Conservation (phyloP, 306 rosid species). For the Phaseolus lunatus region DNA sequence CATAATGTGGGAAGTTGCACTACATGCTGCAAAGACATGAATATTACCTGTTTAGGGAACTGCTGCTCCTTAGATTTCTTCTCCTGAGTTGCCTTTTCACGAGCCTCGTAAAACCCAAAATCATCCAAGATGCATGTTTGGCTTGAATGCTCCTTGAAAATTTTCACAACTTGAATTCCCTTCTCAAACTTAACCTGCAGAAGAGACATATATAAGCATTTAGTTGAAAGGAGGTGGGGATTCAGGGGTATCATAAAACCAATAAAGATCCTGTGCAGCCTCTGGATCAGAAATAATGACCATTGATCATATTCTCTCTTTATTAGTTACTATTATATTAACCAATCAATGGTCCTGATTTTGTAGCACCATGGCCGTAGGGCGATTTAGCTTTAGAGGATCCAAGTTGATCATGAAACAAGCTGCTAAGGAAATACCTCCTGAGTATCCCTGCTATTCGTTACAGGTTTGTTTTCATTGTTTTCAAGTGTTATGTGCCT, state of each 20-base stretch:
- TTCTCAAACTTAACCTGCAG: conserved; percentile 59
- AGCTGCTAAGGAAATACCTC: conserved; percentile 52
- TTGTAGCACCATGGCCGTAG: too few species aligned
- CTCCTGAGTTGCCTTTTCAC: conserved; percentile 48
- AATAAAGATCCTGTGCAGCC: too few species aligned
- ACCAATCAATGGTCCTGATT: too few species aligned
- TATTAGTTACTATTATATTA: too few species aligned
- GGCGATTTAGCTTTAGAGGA: too few species aligned
- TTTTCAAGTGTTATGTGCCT: conserved; percentile 65
- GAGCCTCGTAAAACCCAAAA: conserved; percentile 60
- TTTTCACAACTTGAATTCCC: conserved; percentile 53
- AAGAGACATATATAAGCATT: conserved; percentile 6
- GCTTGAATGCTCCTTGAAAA: conserved; percentile 53
- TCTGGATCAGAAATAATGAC: too few species aligned
- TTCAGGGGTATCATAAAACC: conserved; percentile 6
- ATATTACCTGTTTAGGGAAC: conserved; percentile 45
- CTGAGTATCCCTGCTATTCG: conserved; percentile 66
- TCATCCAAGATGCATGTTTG: conserved; percentile 63
- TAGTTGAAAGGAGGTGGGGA: background rate
- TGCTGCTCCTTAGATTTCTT: conserved; percentile 54
- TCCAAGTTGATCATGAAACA: conserved; percentile 14
- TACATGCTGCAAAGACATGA: background rate
- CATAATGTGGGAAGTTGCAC: background rate
- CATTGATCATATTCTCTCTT: too few species aligned
- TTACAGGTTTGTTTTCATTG: conserved; percentile 65